Evolutionary conservation across 768 basidiomycete species (phyloP).

Genomic region (Amanita subjunquillea): DNA sequence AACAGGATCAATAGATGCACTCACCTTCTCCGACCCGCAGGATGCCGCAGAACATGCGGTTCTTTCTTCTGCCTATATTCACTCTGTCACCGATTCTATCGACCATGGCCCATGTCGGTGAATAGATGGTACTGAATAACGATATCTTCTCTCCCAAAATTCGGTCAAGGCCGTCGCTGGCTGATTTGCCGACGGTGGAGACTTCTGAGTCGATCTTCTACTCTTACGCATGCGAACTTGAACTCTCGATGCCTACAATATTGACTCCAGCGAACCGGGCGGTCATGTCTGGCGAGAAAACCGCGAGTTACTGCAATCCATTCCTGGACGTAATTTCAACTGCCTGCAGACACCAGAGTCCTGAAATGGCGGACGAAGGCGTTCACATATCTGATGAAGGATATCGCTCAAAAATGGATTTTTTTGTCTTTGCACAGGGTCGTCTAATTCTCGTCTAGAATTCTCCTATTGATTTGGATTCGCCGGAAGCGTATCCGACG

Average conservation of each 20-base stretch:
- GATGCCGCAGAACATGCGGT: too few relatives aligned
- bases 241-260: constrained; percentile 42
- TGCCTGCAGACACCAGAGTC: constrained; percentile 48
- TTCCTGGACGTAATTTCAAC: background rate
- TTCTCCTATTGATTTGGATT: constrained; percentile 36
- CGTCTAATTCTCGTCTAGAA: constrained; percentile 18
- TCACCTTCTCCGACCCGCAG: too few relatives aligned
- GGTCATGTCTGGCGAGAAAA: constrained; percentile 73
- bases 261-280: constrained; percentile 86
- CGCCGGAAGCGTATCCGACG: constrained; percentile 37
- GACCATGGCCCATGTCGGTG: background rate
- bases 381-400: constrained; percentile 51
- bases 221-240: constrained; percentile 67
- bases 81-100: background rate
- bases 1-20: too few relatives aligned
- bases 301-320: constrained; percentile 48
- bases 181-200: constrained; percentile 74
- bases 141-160: constrained; percentile 25
- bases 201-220: constrained; percentile 72
- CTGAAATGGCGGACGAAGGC: constrained; percentile 26
- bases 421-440: constrained; percentile 9
- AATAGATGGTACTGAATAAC: background rate
- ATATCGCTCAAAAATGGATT: constrained; percentile 68
- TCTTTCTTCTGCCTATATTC: background rate
- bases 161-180: constrained; percentile 42